A percentile compares a stretch with the other conserved stretches of the same genome.
These are phyloP conservation scores for Neofusicoccum parvum DNA, from an alignment of 2,329 filamentous ascomycete species.

Conservation along the genomic window DNA sequence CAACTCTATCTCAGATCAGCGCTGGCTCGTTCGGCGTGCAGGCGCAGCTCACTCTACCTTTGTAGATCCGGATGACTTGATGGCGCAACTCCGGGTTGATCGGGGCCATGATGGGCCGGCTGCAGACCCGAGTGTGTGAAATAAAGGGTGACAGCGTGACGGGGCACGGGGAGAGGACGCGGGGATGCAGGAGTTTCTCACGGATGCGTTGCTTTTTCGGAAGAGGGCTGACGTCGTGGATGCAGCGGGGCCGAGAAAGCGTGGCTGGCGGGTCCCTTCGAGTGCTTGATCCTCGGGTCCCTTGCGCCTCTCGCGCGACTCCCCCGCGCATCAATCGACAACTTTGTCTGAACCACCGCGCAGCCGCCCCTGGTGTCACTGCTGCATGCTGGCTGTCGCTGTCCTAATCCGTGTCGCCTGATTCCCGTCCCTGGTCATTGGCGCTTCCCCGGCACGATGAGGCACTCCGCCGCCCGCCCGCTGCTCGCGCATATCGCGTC, in stretches of 20 bases:
- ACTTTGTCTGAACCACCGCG: constrained; percentile 5
- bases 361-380: neutral
- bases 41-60: constrained; percentile 58
- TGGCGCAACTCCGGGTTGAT: constrained; percentile 56
- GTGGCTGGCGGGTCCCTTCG: constrained; percentile 8
- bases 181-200: neutral
- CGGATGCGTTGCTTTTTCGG: neutral
- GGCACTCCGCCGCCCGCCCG: constrained; percentile 6
- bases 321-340: constrained; percentile 1
- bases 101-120: neutral
- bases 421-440: neutral
- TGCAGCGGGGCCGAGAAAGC: constrained; percentile 9
- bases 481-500: constrained; percentile 10
- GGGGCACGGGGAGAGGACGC: neutral
- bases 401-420: neutral
- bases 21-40: neutral
- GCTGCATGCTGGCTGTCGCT: neutral
- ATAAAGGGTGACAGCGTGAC: neutral
- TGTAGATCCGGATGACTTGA: constrained; percentile 85
- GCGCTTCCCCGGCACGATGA: neutral
- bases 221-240: constrained; percentile 15
- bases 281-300: neutral
- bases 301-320: constrained; percentile 5
- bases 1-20: constrained; percentile 62
- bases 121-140: neutral